These are phyloP conservation scores for Candida golubevii DNA, from an alignment of 805 yeast genomes.

Conservation along the genomic window DNA sequence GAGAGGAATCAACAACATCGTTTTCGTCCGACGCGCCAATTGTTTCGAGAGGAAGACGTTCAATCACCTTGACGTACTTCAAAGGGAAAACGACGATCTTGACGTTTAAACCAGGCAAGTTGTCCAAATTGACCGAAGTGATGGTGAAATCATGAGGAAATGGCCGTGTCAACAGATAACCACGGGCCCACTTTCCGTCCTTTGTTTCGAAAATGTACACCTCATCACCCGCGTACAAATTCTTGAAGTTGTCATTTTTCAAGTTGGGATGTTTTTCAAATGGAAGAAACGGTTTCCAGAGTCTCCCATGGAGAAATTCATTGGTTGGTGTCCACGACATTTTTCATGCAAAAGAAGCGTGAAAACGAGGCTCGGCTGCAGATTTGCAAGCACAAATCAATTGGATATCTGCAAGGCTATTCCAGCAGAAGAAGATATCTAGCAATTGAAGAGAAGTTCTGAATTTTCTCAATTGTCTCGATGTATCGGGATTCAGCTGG, in stretches of 20 bases:
- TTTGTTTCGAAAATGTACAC: conserved; percentile 66
- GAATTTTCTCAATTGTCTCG: too few species aligned
- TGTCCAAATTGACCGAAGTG: conserved; percentile 56
- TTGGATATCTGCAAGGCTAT: too few species aligned
- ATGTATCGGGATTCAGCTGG: too few species aligned
- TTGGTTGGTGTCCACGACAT: conserved; percentile 37
- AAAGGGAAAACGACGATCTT: conserved; percentile 60
- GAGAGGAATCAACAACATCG: conserved; percentile 20
- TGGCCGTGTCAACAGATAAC: conserved; percentile 65
- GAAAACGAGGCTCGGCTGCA: too few species aligned
- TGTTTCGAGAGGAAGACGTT: conserved; percentile 36
- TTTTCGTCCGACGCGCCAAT: conserved; percentile 25
- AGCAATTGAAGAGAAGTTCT: too few species aligned
- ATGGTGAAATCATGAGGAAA: conserved; percentile 64
- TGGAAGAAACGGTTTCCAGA: conserved; percentile 39
- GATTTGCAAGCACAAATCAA: too few species aligned
- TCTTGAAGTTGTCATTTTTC: conserved; percentile 38
- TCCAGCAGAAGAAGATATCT: too few species aligned
- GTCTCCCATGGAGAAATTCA: conserved; percentile 32
- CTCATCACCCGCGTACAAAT: conserved; percentile 73
- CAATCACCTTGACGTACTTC: conserved; percentile 45
- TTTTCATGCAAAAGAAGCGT: not conserved
- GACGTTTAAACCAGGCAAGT: conserved; percentile 53
- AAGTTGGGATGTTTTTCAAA: conserved; percentile 38
- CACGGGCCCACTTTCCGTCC: conserved; percentile 70